Conservation (phyloP, 2,329 filamentous ascomycete genomes). For the Boeremia lycopersici region DNA sequence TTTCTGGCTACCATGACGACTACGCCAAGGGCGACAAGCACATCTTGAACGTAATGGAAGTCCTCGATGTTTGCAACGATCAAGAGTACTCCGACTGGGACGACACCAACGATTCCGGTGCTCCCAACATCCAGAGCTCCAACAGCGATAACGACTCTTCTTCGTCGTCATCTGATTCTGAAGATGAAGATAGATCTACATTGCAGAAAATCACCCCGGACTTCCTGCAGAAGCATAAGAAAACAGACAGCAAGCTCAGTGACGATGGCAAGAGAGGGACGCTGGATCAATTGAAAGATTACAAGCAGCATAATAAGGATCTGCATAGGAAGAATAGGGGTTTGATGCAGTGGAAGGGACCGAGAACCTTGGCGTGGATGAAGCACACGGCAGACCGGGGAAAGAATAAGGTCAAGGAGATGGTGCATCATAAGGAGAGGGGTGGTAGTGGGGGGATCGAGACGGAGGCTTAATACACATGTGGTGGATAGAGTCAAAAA, state of each 20-base stretch:
- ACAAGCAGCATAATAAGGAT: slow-evolving; percentile 37
- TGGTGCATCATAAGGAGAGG: slow-evolving; percentile 64
- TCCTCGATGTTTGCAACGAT: slow-evolving; percentile 66
- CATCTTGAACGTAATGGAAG: slow-evolving; percentile 66
- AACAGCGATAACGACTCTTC: slow-evolving; percentile 45
- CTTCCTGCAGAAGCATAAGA: slow-evolving; percentile 33
- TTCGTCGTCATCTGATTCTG: slow-evolving; percentile 24
- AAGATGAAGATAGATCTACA: slow-evolving; percentile 26
- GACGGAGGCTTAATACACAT: slow-evolving; percentile 64
- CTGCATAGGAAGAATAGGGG: slow-evolving; percentile 64
- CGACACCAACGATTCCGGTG: slow-evolving; percentile 20
- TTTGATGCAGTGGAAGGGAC: slow-evolving; percentile 74
- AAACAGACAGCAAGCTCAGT: slow-evolving; percentile 31
- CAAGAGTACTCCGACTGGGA: slow-evolving; percentile 54
- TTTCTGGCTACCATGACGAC: slow-evolving; percentile 64
- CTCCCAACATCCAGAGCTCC: slow-evolving; percentile 9
- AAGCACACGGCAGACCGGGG: slow-evolving; percentile 63
- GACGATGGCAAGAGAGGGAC: slow-evolving; percentile 53
- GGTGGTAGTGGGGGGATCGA: slow-evolving; percentile 64
- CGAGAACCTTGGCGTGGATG: slow-evolving; percentile 62
- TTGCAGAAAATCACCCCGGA: slow-evolving; percentile 28
- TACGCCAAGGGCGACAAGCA: slow-evolving; percentile 62
- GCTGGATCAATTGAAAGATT: slow-evolving; percentile 63
- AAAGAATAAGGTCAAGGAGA: slow-evolving; percentile 50
- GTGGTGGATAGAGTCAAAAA: background rate